Percentiles rank a stretch among this genome's conserved stretches.
Conservation (phyloP, 139 green algal species). For the Chlorella sorokiniana region DNA sequence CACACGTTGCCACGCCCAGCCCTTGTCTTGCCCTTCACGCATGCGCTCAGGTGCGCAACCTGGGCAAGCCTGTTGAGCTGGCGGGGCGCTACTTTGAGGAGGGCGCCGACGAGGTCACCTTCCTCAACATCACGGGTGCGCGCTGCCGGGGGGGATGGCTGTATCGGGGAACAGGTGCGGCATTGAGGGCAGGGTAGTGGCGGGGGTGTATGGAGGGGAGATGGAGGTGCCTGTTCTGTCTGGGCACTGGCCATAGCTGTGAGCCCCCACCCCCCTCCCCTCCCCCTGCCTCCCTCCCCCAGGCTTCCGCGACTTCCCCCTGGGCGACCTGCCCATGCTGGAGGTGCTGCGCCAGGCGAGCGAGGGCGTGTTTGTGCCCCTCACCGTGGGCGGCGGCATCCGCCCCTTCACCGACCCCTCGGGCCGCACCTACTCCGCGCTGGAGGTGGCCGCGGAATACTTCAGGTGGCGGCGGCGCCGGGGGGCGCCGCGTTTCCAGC, state of each 20-base stretch:
- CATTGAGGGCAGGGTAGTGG: background rate
- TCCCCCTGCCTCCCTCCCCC: background rate
- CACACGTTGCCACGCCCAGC: background rate
- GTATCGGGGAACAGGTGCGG: too few relatives aligned
- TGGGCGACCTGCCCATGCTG: conserved; percentile 96
- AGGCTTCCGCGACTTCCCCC: conserved; percentile 90
- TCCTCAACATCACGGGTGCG: conserved; percentile 98
- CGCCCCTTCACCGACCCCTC: conserved; percentile 85
- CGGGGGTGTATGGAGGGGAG: background rate
- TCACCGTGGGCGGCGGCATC: conserved; percentile 98
- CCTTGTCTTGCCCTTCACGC: background rate
- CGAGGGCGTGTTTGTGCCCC: conserved; percentile 97
- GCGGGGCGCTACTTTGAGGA: conserved; percentile 90
- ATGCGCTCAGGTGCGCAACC: conserved; percentile 83
- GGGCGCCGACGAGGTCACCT: conserved; percentile 97
- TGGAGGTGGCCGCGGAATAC: conserved; percentile 97
- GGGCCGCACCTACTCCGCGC: conserved; percentile 77
- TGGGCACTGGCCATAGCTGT: background rate
- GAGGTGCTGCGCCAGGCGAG: conserved; percentile 78
- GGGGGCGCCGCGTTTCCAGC: background rate
- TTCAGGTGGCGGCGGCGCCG: conserved; percentile 70
- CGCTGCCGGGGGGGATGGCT: background rate
- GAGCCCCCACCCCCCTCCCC: background rate
- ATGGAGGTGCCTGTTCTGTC: background rate
- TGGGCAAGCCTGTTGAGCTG: conserved; percentile 77